Percentiles rank a stretch among this genome's conserved stretches.
Conservation (phyloP, 768 basidiomycete genomes). For the Leccinum olivaceopallidum region DNA sequence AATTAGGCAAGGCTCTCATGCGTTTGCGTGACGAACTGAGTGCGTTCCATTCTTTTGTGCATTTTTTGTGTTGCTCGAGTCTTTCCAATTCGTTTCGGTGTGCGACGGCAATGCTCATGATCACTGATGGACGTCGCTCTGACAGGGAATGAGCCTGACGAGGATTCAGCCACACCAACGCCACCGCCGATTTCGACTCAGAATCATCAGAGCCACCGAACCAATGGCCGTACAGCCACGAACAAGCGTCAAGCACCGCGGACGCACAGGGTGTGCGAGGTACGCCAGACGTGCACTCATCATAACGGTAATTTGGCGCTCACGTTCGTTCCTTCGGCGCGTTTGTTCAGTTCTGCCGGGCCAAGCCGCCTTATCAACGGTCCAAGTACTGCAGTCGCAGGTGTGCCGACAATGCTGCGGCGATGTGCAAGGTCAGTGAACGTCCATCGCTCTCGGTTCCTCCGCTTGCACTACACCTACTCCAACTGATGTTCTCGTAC, state of each 20-base stretch:
- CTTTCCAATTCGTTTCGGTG: background rate
- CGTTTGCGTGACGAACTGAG: conserved; percentile 59
- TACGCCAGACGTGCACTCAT: conserved; percentile 3
- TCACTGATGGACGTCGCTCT: background rate
- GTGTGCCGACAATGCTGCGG: conserved; percentile 49
- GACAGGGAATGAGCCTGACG: conserved; percentile 15
- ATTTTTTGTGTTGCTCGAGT: background rate
- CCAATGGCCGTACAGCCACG: background rate
- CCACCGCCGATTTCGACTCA: conserved; percentile 1
- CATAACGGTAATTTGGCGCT: background rate
- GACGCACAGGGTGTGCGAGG: conserved; percentile 24
- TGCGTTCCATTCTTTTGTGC: conserved; percentile 13
- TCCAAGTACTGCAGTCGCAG: conserved; percentile 63
- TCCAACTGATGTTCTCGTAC: background rate
- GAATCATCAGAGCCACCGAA: conserved; percentile 5
- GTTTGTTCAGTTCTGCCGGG: conserved; percentile 42
- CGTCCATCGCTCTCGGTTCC: background rate
- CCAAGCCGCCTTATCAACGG: conserved; percentile 54
- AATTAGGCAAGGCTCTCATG: conserved; percentile 70
- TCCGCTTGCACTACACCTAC: background rate
- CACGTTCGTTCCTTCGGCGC: background rate
- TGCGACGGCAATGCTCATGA: conserved; percentile 6
- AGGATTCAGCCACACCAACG: background rate
- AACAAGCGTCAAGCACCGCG: conserved; percentile 15
- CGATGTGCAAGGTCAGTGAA: conserved; percentile 25